phyloP scores from a whole-genome alignment of 2,329 filamentous ascomycete genomes.

The Aspergillus tamarii region DNA sequence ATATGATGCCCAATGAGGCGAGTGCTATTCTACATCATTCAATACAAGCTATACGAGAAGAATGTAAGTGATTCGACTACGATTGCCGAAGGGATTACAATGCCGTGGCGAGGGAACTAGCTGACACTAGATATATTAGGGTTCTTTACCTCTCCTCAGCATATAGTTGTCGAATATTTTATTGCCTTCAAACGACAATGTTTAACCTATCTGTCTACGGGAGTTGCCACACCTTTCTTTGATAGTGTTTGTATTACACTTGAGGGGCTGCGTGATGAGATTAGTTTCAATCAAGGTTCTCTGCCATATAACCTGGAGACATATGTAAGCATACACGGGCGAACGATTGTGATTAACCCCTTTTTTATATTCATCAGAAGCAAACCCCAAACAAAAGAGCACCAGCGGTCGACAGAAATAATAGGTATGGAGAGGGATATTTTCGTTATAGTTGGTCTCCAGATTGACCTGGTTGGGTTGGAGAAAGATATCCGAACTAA shows the following conservation, averaged over 20 bases:
- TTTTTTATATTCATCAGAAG: not conserved
- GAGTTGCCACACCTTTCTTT: not conserved
- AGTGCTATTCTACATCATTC: not conserved
- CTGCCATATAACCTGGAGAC: not conserved
- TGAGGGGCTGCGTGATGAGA: not conserved
- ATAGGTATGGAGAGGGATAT: not conserved
- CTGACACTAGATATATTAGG: not conserved
- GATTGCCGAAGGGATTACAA: not conserved
- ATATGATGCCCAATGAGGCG: not conserved
- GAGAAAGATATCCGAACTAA: not conserved
- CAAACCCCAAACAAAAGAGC: not conserved
- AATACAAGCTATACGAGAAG: not conserved
- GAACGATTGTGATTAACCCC: not conserved
- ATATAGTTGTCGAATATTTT: not conserved
- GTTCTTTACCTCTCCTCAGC: too few species aligned
- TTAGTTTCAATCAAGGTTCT: rapidly evolving
- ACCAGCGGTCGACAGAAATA: not conserved
- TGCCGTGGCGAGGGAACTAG: not conserved
- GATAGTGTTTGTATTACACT: not conserved
- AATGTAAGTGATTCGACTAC: not conserved
- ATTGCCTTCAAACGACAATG: not conserved
- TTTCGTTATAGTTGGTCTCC: not conserved
- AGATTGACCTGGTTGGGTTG: not conserved
- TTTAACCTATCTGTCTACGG: not conserved
- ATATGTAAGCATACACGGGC: not conserved